A percentile compares a stretch with the other conserved stretches of the same genome.
phyloP scores from a whole-genome alignment of 225 moss, liverwort and hornwort genomes.

The Sphagnum tenellum region DNA sequence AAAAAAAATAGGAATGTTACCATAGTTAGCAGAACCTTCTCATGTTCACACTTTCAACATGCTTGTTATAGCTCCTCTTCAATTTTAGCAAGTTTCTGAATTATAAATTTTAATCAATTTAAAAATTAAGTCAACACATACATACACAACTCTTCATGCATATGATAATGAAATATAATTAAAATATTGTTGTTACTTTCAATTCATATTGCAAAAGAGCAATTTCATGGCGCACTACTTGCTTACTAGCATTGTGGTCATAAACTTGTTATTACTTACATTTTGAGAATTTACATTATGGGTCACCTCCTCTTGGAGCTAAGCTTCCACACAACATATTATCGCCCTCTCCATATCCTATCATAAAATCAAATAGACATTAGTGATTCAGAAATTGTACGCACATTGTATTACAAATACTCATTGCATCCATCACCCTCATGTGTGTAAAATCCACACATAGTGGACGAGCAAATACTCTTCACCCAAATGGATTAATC shows the following conservation, averaged over 20 bases:
- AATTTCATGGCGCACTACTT: too few species aligned
- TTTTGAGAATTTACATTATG: constrained; percentile 38
- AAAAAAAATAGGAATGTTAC: too few species aligned
- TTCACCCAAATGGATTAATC: too few species aligned
- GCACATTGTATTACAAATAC: too few species aligned
- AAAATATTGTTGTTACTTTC: too few species aligned
- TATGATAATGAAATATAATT: too few species aligned
- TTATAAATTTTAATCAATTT: background rate
- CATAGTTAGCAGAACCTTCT: constrained; percentile 30
- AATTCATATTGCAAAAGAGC: too few species aligned
- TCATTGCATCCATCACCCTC: background rate
- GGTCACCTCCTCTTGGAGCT: constrained; percentile 73
- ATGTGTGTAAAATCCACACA: too few species aligned
- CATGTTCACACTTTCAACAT: constrained; percentile 49
- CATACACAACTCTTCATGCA: too few species aligned
- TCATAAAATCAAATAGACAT: background rate
- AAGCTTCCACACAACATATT: constrained; percentile 59
- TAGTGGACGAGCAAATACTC: too few species aligned
- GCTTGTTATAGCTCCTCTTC: constrained; percentile 47
- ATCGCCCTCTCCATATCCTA: constrained; percentile 72
- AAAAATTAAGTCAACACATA: too few species aligned
- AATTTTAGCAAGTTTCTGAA: constrained; percentile 53
- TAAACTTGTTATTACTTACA: constrained; percentile 18
- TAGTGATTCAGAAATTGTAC: background rate
- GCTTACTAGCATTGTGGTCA: too few species aligned